Conservation (phyloP, 495 filamentous ascomycete genomes). For the Penicillium simplicissimum region DNA sequence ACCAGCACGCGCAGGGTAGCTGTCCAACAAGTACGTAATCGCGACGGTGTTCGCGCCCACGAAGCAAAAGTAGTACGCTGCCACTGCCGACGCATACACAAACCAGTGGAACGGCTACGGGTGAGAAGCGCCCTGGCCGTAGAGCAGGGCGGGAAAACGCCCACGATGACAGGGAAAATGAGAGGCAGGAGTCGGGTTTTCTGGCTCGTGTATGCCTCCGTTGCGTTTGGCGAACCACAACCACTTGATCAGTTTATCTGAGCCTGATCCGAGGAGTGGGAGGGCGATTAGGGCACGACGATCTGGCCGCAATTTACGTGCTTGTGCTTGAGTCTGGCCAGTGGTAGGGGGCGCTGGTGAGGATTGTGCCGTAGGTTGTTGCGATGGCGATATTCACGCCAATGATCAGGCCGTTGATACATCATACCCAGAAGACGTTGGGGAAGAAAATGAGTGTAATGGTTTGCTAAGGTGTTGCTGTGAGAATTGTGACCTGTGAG, state of each 20-base stretch:
- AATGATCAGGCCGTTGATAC: conserved; percentile 39
- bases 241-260: conserved; percentile 30
- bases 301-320: conserved; percentile 39
- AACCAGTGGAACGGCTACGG: conserved; percentile 40
- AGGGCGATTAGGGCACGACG: conserved; percentile 33
- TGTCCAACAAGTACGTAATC: conserved; percentile 41
- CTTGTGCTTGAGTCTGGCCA: conserved; percentile 32
- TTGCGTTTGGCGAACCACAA: conserved; percentile 26
- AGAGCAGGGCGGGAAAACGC: conserved; percentile 32
- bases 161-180: conserved; percentile 34
- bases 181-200: conserved; percentile 34
- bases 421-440: conserved; percentile 41
- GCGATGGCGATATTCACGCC: conserved; percentile 41
- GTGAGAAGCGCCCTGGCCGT: conserved; percentile 33
- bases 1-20: conserved; percentile 37
- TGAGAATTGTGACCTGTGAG: background rate
- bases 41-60: conserved; percentile 42
- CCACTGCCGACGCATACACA: conserved; percentile 33
- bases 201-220: conserved; percentile 36
- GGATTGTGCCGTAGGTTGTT: conserved; percentile 37
- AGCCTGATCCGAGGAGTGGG: conserved; percentile 36
- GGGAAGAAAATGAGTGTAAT: conserved; percentile 33
- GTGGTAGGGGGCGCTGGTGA: conserved; percentile 36
- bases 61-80: conserved; percentile 40
- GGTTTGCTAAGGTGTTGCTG: background rate